A percentile compares a stretch with the other conserved stretches of the same genome.
phyloP scores from a whole-genome alignment of 306 rosid genomes.

The Cicer cuneatum region DNA sequence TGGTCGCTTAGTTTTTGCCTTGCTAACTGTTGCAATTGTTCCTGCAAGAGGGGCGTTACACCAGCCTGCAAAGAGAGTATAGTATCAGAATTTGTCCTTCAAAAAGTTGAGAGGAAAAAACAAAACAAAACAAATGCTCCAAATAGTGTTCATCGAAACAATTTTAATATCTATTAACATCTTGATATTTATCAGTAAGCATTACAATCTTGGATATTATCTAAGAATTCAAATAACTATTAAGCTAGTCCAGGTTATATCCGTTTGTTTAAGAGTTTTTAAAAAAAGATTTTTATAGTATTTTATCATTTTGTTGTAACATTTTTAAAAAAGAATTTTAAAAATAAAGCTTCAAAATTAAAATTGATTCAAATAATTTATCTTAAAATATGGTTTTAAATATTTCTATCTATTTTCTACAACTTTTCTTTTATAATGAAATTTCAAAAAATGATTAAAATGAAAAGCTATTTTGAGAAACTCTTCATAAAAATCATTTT shows the following conservation, averaged over 20 bases:
- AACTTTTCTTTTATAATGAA: no score
- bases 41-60: slow-evolving; percentile 79
- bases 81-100: slow-evolving; percentile 14
- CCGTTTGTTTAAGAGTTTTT: no score
- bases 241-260: slow-evolving; percentile 10
- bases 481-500: no score
- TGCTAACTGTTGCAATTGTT: slow-evolving; percentile 77
- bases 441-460: no score
- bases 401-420: no score
- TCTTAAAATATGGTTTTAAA: no score
- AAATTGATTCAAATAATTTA: no score
- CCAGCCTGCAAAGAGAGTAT: slow-evolving; percentile 70
- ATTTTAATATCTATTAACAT: slow-evolving; percentile 9
- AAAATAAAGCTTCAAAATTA: no score
- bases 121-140: slow-evolving; percentile 3
- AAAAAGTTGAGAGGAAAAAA: slow-evolving; percentile 40
- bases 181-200: slow-evolving; percentile 32
- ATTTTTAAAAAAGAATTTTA: no score
- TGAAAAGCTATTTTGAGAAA: no score
- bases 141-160: neutral
- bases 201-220: slow-evolving; percentile 3
- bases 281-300: no score
- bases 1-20: slow-evolving; percentile 60
- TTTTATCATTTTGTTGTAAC: no score
- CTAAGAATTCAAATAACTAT: slow-evolving; percentile 17